Evolutionary conservation across 345 rosid genomes (phyloP), one percentile per base, ranked within the genome.

Genomic region (Reutealis trisperma): DNA sequence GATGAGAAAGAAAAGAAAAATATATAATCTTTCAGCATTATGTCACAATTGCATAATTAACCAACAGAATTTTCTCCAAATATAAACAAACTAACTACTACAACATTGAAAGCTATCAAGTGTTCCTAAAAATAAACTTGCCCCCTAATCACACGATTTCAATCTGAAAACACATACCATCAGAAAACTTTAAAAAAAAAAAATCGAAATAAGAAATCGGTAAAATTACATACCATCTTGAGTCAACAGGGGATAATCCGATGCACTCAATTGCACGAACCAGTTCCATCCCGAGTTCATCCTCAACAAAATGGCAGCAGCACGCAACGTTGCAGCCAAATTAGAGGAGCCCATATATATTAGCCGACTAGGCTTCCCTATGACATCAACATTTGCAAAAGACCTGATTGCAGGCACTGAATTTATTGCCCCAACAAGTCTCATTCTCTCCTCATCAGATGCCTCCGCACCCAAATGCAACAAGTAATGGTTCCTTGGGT

Each of bases 361-460:
- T 32, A 94, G 74, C 73, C 93, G 89, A 82, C 85, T 90, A 13
- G 98, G 86, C 78, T 84, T 94, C 44, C 98, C 98, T 12, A 96
- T 74, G 34, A 96, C 94, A 77, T 94, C 98, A 34, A 94, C 99
- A 84, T 96, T 96, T n/a, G 87, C 95, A 76, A 96, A 94, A 52
- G 84, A 87, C 75, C 81, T 83, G 34, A 96, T 83, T 21, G 92
- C 90, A 73, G 97, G 90, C 22, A 92, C 95, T 49, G 90, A 85
- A 83, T 86, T 89, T 79, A 96, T 86, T 6, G 87, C 89, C 25
- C 86, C 76, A 7, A 80, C 85, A 77, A 96, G 85, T 75, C 83
- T 67, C 21, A 84, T 71, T 74, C 97, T 85, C 85, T 96, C 99
- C 12, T 86, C 85, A 75, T 89, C 94, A 6, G 93, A 83, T 1